Evolutionary conservation across 192 early-diverging fungal genomes (phyloP).

Genomic region (Paraglomus brasilianum): DNA sequence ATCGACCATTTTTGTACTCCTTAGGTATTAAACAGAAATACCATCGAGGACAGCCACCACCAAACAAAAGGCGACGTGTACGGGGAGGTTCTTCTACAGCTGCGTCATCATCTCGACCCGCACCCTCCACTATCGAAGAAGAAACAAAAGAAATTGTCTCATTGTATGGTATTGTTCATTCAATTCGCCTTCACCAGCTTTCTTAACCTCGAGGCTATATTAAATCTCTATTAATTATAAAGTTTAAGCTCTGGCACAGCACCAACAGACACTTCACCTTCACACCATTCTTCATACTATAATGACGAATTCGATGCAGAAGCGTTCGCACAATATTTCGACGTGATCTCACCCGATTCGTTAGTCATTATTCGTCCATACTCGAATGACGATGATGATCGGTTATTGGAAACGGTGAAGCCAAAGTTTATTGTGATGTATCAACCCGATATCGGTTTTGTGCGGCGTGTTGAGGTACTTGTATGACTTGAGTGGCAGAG

Average conservation of each 20-base stretch:
- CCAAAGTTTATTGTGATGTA: slow-evolving; percentile 90
- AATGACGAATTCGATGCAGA: slow-evolving; percentile 47
- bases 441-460: slow-evolving; percentile 84
- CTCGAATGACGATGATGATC: slow-evolving; percentile 60
- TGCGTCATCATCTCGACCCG: slow-evolving; percentile 7
- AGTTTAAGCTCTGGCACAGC: slow-evolving; percentile 14
- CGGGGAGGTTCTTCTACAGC: slow-evolving; percentile 37
- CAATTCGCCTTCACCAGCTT: slow-evolving; percentile 5
- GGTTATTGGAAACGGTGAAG: slow-evolving; percentile 61
- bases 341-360: slow-evolving; percentile 43
- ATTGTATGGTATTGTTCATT: slow-evolving; percentile 35
- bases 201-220: not conserved
- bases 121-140: slow-evolving; percentile 31
- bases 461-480: slow-evolving; percentile 79
- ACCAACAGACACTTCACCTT: not conserved
- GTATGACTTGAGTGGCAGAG: not conserved
- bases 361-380: slow-evolving; percentile 60
- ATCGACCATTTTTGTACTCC: not conserved
- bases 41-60: slow-evolving; percentile 34
- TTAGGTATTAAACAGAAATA: not conserved
- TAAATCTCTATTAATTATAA: slow-evolving; percentile 19
- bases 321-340: slow-evolving; percentile 47
- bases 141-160: slow-evolving; percentile 43
- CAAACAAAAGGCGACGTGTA: slow-evolving; percentile 50
- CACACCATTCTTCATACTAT: slow-evolving; percentile 30